Conservation (phyloP, 352 stramenopile species). For the Globisporangium heterothallicum region DNA sequence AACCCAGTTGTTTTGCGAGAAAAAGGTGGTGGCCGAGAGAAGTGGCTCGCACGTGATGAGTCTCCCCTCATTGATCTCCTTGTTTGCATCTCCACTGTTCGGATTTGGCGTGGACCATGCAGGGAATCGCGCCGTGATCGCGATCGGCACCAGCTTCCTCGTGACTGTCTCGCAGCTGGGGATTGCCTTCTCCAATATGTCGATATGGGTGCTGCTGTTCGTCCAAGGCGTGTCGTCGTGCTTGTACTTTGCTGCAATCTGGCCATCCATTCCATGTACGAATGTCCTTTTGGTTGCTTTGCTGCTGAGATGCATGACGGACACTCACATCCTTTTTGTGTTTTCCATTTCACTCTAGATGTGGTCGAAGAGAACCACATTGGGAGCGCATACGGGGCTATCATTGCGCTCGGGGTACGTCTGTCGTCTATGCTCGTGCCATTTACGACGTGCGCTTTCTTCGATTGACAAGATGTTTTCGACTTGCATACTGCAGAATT, state of each 20-base stretch:
- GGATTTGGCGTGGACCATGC: constrained; percentile 71
- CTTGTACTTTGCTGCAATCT: constrained; percentile 76
- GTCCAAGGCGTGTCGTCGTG: constrained; percentile 75
- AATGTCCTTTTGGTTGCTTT: background rate
- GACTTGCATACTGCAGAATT: no score
- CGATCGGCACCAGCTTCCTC: constrained; percentile 35
- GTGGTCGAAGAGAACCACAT: constrained; percentile 65
- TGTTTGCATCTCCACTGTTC: constrained; percentile 63
- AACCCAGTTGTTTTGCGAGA: constrained; percentile 27
- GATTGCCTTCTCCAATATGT: constrained; percentile 36
- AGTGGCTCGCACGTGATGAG: constrained; percentile 56
- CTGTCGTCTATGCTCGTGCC: no score
- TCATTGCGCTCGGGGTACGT: constrained; percentile 54
- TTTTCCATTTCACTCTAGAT: constrained; percentile 19
- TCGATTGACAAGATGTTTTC: no score
- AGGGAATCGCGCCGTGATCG: constrained; percentile 50
- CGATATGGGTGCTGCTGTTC: constrained; percentile 58
- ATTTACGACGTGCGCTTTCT: no score
- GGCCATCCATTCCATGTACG: constrained; percentile 74
- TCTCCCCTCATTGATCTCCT: constrained; percentile 75
- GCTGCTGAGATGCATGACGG: background rate
- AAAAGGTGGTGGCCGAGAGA: constrained; percentile 36
- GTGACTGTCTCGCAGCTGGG: constrained; percentile 63
- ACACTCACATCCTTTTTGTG: background rate
- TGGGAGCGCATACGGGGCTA: constrained; percentile 78